A percentile compares a stretch with the other conserved stretches of the same genome.
These are phyloP conservation scores for Botrytis pseudocinerea DNA, from an alignment of 2,329 filamentous ascomycete species.

Conservation along the genomic window DNA sequence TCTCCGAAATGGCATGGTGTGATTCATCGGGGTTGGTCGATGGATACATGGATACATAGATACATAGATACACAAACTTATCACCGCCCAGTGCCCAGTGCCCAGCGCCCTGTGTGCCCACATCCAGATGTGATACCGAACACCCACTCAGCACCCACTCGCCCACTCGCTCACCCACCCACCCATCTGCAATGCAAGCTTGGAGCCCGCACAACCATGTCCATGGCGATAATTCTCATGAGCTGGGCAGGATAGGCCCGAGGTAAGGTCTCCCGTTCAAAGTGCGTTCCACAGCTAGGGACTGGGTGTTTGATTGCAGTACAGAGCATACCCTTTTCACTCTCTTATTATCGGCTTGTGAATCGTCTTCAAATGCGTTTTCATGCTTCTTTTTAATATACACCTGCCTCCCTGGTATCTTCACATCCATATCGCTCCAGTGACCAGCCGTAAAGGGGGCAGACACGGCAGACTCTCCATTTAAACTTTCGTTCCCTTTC, in stretches of 20 bases:
- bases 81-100: not conserved
- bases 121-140: not conserved
- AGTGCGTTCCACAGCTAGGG: not conserved
- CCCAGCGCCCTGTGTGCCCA: not conserved
- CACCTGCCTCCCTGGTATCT: no score
- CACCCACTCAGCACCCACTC: not conserved
- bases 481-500: not conserved
- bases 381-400: no score
- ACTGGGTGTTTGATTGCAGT: not conserved
- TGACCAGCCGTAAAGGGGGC: no score
- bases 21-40: not conserved
- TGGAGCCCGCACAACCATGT: not conserved
- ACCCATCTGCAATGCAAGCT: not conserved
- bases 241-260: no score
- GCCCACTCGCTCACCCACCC: no score
- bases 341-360: not conserved
- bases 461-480: not conserved
- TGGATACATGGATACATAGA: no score
- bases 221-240: not conserved
- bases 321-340: not conserved
- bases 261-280: not conserved
- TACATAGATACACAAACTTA: no score
- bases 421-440: not conserved
- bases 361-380: not conserved
- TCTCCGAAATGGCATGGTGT: not conserved